Evolutionary conservation across 208 protist genomes (phyloP), one percentile per base, ranked within the genome.

Genomic region (Blechomonas ayalai): DNA sequence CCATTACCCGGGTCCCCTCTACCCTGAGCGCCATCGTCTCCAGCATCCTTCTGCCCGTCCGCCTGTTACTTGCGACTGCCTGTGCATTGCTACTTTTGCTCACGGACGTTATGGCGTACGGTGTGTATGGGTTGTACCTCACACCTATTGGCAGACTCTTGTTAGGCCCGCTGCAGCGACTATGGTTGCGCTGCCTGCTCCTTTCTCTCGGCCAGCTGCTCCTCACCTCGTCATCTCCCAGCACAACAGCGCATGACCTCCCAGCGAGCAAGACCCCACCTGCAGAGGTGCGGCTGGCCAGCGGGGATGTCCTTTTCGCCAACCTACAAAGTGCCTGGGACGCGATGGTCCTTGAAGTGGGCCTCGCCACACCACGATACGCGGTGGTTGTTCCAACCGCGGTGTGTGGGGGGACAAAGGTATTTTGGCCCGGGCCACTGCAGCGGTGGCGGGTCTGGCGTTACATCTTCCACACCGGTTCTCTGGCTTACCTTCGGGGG

Each of bases 241-340:
- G n/a, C n/a, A n/a, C n/a, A n/a, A n/a, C n/a, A n/a, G n/a, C n/a
- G n/a, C n/a, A n/a, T n/a, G n/a, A n/a, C n/a, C n/a, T 40, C 8
- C 52, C 55, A 3, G 52, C 39, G 27, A 35, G 58, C 24, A 44
- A 40, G 18, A 26, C 36, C 18, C 12, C 13, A 25, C 6, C 20
- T 18, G 37, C 49, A 18, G 3, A 23, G 16, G 20, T 7, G 18
- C 18, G 15, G 32, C 8, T 16, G 27, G 15, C 31, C 13, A 4
- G 41, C 2, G 82, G 77, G 1, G 74, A 91, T 53, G 47, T 91
- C 6, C 49, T 91, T 2, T 52, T 87, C 15, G 66, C 52, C 46
- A 86, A 81, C 47, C 25, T 70, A 35, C 82, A 91, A 42, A 87
- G 74, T 5, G 65, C 77, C 35, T 85, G 71, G 77, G 82, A 91